Evolutionary conservation across 305 asterid species (phyloP), one percentile per base, ranked within the genome.

Genomic region (Fraxinus dipetala): DNA sequence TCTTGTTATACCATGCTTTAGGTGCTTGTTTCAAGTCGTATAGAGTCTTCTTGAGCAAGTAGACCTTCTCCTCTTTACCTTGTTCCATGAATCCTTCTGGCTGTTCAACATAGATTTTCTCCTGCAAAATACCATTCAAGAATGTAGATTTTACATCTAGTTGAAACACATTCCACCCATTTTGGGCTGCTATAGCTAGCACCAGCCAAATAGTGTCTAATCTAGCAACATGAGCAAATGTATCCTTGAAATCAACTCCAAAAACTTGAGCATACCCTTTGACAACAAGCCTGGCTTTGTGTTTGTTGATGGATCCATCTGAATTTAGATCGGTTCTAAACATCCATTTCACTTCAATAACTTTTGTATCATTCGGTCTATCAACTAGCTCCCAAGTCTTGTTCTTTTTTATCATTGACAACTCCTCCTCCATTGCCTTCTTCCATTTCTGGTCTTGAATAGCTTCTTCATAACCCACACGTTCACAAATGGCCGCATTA

Each of bases 401-500:
- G 9, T 78, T 75, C 35, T 78, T 78, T 11, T 79, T 30, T 1
- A 78, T 78, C 72, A 28, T 61, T 2, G 1, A 40, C 79, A 56
- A 14, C 81, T 78, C 31, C 32, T 78, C 54, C 81, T 78, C 32
- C 32, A 78, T 78, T 59, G 51, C 31, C n/a, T 7, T 30, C 13
- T 45, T 16, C 13, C 22, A 72, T 72, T 72, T 72, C 0, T 9
- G 20, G n/a, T 72, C 76, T 31, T 31, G 32, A 26, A 32, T 10
- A 59, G 9, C 81, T 59, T 78, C 32, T 26, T 32, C 32, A 30
- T 78, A 63, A 16, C 81, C 61, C 1, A 63, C 59, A 34, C 61
- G 76, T 59, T 77, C 73, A 16, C 69, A 30, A 10, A 77, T 16
- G n/a, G 31, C 48, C 14, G 56, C 26, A 77, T 77, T 78, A 34